Conservation (phyloP, 1,284 basidiomycete genomes). For the Cutaneotrichosporon daszewskae region DNA sequence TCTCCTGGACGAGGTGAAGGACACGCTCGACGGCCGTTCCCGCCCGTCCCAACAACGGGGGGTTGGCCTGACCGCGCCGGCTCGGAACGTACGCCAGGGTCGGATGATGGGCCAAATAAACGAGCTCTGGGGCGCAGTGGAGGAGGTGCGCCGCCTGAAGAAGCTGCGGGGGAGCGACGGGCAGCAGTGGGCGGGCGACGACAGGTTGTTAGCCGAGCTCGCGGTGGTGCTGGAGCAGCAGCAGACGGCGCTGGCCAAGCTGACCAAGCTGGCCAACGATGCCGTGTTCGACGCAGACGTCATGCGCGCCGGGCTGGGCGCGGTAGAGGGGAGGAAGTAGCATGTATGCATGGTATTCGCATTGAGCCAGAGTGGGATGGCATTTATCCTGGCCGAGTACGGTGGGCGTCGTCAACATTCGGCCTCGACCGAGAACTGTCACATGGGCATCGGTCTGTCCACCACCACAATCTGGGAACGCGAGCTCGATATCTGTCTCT, state of each 20-base stretch:
- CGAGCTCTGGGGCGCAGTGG: conserved; percentile 78
- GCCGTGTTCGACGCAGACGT: conserved; percentile 65
- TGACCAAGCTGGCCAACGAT: conserved; percentile 66
- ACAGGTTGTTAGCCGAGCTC: conserved; percentile 70
- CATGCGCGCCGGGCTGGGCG: conserved; percentile 47
- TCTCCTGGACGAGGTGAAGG: conserved; percentile 67
- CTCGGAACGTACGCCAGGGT: conserved; percentile 43
- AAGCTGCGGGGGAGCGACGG: conserved; percentile 45
- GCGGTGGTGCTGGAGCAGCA: conserved; percentile 70
- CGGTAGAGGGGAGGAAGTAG: conserved; percentile 16
- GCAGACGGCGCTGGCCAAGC: conserved; percentile 70
- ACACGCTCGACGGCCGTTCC: conserved; percentile 58
- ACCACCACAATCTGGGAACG: no score
- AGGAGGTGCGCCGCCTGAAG: conserved; percentile 56
- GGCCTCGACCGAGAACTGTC: no score
- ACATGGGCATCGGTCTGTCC: no score
- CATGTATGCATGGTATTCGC: conserved; percentile 1
- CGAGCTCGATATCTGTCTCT: no score
- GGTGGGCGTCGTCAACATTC: no score
- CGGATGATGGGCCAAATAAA: conserved; percentile 59
- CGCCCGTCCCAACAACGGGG: conserved; percentile 2
- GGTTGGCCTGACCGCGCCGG: conserved; percentile 13
- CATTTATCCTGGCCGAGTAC: no score
- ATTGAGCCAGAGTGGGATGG: no score
- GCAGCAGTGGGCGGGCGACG: conserved; percentile 74